Evolutionary conservation across 2,329 filamentous ascomycete genomes (phyloP), one percentile per base, ranked within the genome.

Genomic region (Eutypa lata): DNA sequence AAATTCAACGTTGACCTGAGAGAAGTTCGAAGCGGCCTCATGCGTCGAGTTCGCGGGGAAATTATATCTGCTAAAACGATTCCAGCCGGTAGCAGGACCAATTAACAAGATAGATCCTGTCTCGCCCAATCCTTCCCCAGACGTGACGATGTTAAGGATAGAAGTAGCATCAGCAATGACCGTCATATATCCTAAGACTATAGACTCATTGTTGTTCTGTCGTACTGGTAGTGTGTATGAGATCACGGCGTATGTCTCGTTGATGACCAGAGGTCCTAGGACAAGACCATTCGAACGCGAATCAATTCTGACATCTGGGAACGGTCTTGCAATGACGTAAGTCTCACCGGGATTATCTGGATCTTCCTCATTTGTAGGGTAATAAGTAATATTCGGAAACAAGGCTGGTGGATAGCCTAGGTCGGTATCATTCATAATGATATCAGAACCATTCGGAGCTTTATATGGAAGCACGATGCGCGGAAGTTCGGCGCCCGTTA

Each of bases 111-210:
- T 84, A 16, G 86, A 72, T 6, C 90, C 91, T 0, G 85, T 89
- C 0, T 77, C 67, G 22, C 85, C 89, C 8, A 96, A 66, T 1
- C 90, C 90, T 67, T 91, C 88, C 2, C 76, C 72, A 2, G 87
- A 88, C 18, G 73, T 70, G 24, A 86, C 73, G 1, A 91, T 79
- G 44, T 78, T 70, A n/a, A 84, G 73, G 3, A 94, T 75, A 1
- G 87, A 78, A 3, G 74, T 73, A 2, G 87, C 87, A 52, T 89
- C 82, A 51, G 89, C 80, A n/a, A 96, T 76, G 2, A 93, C 74
- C 1, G 91, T 96, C 74, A 96, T 81, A 75, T 91, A 96, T 2
- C 90, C 92, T 5, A 96, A 76, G 1, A 93, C 81, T 56, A 88
- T 84, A 3, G 73, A 73, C 42, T 72, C 68, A 2, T 80, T 79